Base-by-base conservation (phyloP, 139 green algal species). In the Auxenochlorella pyrenoidosa region DNA sequence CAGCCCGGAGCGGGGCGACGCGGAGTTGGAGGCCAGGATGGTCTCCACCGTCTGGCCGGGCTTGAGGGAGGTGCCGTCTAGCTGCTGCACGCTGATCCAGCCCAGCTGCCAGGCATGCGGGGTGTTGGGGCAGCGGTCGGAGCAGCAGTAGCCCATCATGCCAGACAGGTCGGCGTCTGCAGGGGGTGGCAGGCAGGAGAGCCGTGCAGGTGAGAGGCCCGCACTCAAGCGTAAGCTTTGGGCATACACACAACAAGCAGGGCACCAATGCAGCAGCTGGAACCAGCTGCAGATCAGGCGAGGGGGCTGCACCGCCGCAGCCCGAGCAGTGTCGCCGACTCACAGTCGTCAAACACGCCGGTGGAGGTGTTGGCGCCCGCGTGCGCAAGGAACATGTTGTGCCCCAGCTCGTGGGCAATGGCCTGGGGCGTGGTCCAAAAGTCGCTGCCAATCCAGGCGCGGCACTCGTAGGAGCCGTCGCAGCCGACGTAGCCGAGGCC, bases 351-450 rank as follows among this genome's bases (percentile, higher is more conserved):
- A 38, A 75, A 32, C 10, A 13, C 5, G 59, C 79, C 79, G 16
- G 22, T 63, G 36, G 4, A 13, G 10, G 22, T 54, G 8, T 12
- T 1, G 26, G 38, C 36, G 26, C 79, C 79, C 19, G 79, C 59
- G 58, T 85, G 79, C 8, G 22, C 79, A 38, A 85, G 36, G 79
- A 43, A 85, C 79, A 85, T 5, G 79, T 75, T 85, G 79, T 85
- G 79, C 16, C 59, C 79, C 58, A 85, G 8, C 59, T 85, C 79
- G 38, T 85, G 79, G 3, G 59, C 59, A 0, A 75, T 75, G 24
- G 38, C 26, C 26, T 75, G 24, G 0, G 59, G 59, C 15, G 38
- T 60, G 79, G 59, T 70, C 79, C 79, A 85, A 6, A 59, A 75
- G 59, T 85, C 59, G 59, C 1, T 38, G 24, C 24, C 43, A 24